A percentile compares a stretch with the other conserved stretches of the same genome.
These are phyloP conservation scores for Aspergillus jensenii DNA, from an alignment of 2,329 filamentous ascomycete species.

Conservation along the genomic window DNA sequence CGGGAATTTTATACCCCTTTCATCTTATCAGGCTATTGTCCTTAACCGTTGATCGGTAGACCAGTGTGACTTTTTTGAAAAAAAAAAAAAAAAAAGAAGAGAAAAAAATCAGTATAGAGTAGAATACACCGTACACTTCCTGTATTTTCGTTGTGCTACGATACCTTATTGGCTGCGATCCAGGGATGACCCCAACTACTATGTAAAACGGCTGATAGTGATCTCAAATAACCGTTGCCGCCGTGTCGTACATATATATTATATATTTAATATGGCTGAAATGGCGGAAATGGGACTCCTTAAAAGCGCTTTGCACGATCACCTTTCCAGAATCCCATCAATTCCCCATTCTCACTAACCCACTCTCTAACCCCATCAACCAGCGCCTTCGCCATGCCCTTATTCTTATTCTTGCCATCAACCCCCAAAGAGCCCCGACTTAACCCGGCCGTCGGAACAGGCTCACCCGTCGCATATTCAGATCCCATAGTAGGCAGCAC, in stretches of 20 bases:
- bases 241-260: background rate
- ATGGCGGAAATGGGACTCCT: background rate
- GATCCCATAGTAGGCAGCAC: conserved; percentile 89
- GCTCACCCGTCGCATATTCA: conserved; percentile 63
- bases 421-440: conserved; percentile 24
- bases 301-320: conserved; percentile 53
- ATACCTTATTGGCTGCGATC: too few species aligned
- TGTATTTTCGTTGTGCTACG: too few species aligned
- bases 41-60: background rate
- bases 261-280: conserved; percentile 2
- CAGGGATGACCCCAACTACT: too few species aligned
- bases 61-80: background rate
- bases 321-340: conserved; percentile 63
- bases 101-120: too few species aligned
- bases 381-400: conserved; percentile 63
- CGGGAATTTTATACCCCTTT: conserved; percentile 12
- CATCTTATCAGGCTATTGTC: background rate
- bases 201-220: background rate
- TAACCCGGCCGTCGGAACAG: conserved; percentile 23
- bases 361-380: conserved; percentile 61
- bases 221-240: background rate
- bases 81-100: too few species aligned
- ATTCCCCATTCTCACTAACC: conserved; percentile 61
- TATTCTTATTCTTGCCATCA: conserved; percentile 49
- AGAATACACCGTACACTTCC: too few species aligned